Evolutionary conservation across 306 rosid genomes (phyloP).

Genomic region (Calophaca sinica): DNA sequence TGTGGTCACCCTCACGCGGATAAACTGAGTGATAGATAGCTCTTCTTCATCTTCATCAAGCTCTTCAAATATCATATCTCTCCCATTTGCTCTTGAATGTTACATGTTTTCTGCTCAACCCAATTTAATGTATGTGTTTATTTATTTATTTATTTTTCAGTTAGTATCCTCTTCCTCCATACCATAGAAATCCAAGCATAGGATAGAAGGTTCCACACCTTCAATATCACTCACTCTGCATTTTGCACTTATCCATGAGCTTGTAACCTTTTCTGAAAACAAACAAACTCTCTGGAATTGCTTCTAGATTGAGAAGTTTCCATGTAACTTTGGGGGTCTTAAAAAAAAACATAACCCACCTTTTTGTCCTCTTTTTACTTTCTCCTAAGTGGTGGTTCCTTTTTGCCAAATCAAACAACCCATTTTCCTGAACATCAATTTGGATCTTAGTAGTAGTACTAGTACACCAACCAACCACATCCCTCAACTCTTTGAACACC

Average conservation of each 20-base stretch:
- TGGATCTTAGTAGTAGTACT: slow-evolving; percentile 49
- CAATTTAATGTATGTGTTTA: too few species aligned
- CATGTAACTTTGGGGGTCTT: slow-evolving; percentile 28
- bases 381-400: slow-evolving; percentile 10
- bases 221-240: slow-evolving; percentile 37
- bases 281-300: slow-evolving; percentile 35
- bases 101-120: not conserved
- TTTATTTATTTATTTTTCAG: too few species aligned
- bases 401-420: slow-evolving; percentile 41
- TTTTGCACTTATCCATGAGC: not conserved
- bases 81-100: slow-evolving; percentile 15
- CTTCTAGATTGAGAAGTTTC: not conserved
- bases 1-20: slow-evolving; percentile 61
- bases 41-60: slow-evolving; percentile 44
- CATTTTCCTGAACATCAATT: slow-evolving; percentile 10
- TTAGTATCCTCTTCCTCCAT: too few species aligned
- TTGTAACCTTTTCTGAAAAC: not conserved
- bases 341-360: slow-evolving; percentile 34
- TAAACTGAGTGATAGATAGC: slow-evolving; percentile 17
- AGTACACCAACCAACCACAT: not conserved
- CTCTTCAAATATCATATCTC: slow-evolving; percentile 11
- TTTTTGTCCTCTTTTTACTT: slow-evolving; percentile 48
- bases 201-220: not conserved
- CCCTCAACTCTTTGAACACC: too few species aligned
- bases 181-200: slow-evolving; percentile 6